A percentile compares a stretch with the other conserved stretches of the same genome.
Evolutionary conservation across 352 stramenopile species (phyloP).

Genomic region (Phytopythium kandeliae): DNA sequence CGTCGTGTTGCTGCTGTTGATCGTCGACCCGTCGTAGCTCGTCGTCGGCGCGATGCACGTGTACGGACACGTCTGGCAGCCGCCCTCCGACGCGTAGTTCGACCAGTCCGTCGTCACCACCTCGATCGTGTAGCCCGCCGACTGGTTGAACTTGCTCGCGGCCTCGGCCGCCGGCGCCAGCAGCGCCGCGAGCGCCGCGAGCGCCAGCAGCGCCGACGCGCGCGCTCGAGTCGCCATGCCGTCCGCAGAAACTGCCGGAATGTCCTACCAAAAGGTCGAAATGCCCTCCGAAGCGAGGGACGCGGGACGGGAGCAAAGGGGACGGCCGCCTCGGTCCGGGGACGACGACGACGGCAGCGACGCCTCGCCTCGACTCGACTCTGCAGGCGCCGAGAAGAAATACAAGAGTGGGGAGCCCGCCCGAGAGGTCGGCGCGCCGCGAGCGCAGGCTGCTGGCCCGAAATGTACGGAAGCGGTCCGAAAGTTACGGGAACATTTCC

Average conservation of each 20-base stretch:
- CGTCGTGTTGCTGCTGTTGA: conserved; percentile 78
- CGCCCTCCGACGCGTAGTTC: conserved; percentile 77
- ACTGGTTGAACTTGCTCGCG: conserved; percentile 66
- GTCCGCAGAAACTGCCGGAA: neutral
- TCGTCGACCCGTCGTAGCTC: conserved; percentile 67
- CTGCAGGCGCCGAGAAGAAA: too few species aligned
- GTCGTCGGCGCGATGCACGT: conserved; percentile 71
- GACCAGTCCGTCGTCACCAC: conserved; percentile 71
- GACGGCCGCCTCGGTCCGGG: too few species aligned
- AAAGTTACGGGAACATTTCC: too few species aligned
- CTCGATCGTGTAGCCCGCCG: conserved; percentile 57
- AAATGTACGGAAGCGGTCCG: too few species aligned
- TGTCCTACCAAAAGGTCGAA: too few species aligned
- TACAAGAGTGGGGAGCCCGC: too few species aligned
- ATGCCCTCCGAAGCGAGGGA: too few species aligned
- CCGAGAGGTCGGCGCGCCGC: too few species aligned
- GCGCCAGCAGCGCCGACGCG: conserved; percentile 16
- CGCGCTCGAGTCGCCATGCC: conserved; percentile 9
- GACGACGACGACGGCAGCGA: too few species aligned
- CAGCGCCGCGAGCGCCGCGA: too few species aligned
- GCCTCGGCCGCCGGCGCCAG: conserved; percentile 9
- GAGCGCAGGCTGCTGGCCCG: too few species aligned
- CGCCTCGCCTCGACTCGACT: too few species aligned
- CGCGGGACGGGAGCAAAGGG: neutral
- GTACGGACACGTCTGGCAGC: conserved; percentile 84